A percentile compares a stretch with the other conserved stretches of the same genome.
These are phyloP conservation scores for Magnolia officinalis DNA, from an alignment of 164 flowering plant genomes.

Conservation along the genomic window DNA sequence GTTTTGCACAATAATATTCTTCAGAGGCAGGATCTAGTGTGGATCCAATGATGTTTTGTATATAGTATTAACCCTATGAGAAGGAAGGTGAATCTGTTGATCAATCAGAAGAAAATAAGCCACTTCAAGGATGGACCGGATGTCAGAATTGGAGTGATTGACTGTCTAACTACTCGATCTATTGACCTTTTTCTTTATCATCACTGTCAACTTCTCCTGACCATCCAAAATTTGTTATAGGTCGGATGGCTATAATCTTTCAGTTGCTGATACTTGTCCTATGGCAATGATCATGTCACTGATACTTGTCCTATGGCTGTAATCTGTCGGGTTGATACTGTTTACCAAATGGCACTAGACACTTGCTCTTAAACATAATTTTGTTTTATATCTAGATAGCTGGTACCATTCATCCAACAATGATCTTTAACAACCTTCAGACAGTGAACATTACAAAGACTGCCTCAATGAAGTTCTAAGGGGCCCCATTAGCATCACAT, in stretches of 20 bases:
- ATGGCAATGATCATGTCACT: too few relatives aligned
- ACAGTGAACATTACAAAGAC: conserved; percentile 77
- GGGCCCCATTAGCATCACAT: conserved; percentile 91
- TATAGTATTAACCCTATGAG: too few relatives aligned
- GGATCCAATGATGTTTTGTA: neutral
- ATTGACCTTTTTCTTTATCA: neutral
- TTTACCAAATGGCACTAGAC: neutral
- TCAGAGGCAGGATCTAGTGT: neutral
- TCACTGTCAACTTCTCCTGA: too few relatives aligned
- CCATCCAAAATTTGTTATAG: too few relatives aligned
- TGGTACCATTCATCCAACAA: neutral
- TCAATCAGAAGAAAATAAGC: neutral
- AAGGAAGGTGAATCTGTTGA: neutral
- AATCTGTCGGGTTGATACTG: neutral
- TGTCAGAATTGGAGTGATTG: neutral
- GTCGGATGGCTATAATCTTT: too few relatives aligned
- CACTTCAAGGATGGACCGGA: neutral
- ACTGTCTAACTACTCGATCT: neutral
- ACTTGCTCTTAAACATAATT: neutral
- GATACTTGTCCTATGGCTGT: too few relatives aligned
- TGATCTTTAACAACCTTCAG: conserved; percentile 63
- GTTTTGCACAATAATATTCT: too few relatives aligned
- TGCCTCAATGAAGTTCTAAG: conserved; percentile 63
- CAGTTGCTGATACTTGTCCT: too few relatives aligned
- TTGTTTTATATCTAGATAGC: neutral